Percentiles rank a stretch among this genome's conserved stretches.
These are phyloP conservation scores for Aspergillus quadricinctus DNA, from an alignment of 2,329 filamentous ascomycete genomes.

Conservation along the genomic window DNA sequence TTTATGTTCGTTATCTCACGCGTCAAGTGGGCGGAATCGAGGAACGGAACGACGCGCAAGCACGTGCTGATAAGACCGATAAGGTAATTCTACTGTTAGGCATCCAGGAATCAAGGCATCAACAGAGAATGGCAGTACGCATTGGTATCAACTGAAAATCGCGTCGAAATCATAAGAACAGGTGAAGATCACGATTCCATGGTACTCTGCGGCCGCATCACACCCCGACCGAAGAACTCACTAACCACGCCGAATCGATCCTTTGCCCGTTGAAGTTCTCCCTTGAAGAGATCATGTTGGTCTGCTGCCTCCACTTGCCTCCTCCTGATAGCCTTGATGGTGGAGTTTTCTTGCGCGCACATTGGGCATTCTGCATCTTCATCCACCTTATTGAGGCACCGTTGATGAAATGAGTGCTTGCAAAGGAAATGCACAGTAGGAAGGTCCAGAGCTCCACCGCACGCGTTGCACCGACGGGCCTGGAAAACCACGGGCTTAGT, in stretches of 20 bases:
- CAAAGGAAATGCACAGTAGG: conserved; percentile 94
- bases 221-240: conserved; percentile 90
- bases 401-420: conserved; percentile 94
- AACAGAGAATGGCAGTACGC: not conserved
- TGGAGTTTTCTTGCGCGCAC: conserved; percentile 78
- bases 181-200: conserved; percentile 22
- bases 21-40: not conserved
- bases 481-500: conserved; percentile 85
- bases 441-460: conserved; percentile 71
- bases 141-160: not conserved
- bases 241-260: conserved; percentile 88
- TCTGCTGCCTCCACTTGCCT: conserved; percentile 83
- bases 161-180: not conserved
- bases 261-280: conserved; percentile 69
- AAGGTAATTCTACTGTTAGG: not conserved
- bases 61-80: conserved; percentile 30
- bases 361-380: conserved; percentile 75
- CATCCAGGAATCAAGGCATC: not conserved
- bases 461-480: conserved; percentile 80
- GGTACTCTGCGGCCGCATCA: conserved; percentile 59
- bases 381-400: conserved; percentile 69
- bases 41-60: conserved; percentile 16
- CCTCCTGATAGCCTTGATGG: conserved; percentile 78
- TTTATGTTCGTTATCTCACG: not conserved
- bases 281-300: conserved; percentile 83